These are phyloP conservation scores for Mortierella sp. DNA, from an alignment of 371 early-diverging fungal genomes.

Conservation along the genomic window DNA sequence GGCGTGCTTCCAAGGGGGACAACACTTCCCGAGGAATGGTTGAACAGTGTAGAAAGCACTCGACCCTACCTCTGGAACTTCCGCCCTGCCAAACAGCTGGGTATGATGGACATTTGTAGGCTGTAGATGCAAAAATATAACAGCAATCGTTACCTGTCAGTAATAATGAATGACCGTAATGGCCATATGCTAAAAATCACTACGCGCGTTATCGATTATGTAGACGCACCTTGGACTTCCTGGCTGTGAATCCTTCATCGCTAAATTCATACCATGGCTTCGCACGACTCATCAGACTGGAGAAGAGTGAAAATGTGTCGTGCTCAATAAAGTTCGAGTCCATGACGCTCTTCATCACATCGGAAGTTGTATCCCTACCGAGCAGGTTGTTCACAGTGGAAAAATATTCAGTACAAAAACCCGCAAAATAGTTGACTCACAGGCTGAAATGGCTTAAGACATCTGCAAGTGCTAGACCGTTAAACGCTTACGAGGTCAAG, in stretches of 20 bases:
- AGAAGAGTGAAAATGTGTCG: constrained; percentile 86
- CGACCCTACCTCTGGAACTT: constrained; percentile 36
- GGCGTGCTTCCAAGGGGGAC: too few relatives aligned
- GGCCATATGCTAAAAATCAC: too few relatives aligned
- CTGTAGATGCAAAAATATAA: neutral
- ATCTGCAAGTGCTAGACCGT: too few relatives aligned
- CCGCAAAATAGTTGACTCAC: neutral
- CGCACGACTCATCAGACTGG: constrained; percentile 82
- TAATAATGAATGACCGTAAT: too few relatives aligned
- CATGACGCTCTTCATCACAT: constrained; percentile 57
- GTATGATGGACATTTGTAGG: constrained; percentile 12
- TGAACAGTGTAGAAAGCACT: neutral
- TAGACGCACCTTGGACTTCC: constrained; percentile 29
- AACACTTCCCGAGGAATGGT: too few relatives aligned
- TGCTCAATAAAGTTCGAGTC: constrained; percentile 81
- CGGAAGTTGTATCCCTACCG: constrained; percentile 29
- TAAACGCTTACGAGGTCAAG: constrained; percentile 16
- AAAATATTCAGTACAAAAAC: neutral
- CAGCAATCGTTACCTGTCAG: too few relatives aligned
- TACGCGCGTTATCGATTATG: too few relatives aligned
- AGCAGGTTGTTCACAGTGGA: neutral
- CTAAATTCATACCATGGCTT: constrained; percentile 88
- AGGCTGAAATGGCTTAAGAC: neutral
- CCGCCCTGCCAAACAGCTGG: constrained; percentile 36
- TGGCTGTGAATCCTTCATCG: constrained; percentile 56